Conservation (phyloP, 139 green algal genomes). For the Gonium pectorale region DNA sequence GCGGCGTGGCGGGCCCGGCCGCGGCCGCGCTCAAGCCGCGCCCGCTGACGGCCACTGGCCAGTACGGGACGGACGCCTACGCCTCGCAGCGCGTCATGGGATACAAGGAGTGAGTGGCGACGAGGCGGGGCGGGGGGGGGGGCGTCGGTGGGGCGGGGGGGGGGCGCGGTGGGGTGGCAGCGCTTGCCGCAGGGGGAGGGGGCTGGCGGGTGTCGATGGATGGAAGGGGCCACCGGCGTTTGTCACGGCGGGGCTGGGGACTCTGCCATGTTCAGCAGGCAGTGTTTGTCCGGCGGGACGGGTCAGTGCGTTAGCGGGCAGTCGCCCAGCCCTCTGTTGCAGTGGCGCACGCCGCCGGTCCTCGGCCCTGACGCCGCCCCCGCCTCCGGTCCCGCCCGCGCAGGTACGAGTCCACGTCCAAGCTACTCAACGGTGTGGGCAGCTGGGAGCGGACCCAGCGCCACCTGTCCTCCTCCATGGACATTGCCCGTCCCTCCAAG, state of each 20-base stretch:
- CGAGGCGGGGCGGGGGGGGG: not conserved
- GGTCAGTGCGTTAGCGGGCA: too few species aligned
- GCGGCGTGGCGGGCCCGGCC: constrained; percentile 1
- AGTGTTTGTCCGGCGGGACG: too few species aligned
- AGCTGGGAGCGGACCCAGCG: constrained; percentile 45
- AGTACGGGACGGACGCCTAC: constrained; percentile 24
- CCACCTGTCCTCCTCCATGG: constrained; percentile 33
- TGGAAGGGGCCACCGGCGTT: too few species aligned
- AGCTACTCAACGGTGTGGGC: constrained; percentile 37
- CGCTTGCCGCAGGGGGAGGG: too few species aligned
- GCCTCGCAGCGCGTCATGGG: constrained; percentile 27
- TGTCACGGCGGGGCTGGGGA: too few species aligned
- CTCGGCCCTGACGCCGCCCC: too few species aligned
- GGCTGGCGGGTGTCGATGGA: too few species aligned
- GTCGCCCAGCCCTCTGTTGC: too few species aligned
- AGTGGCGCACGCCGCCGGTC: too few species aligned
- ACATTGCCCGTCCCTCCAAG: constrained; percentile 19
- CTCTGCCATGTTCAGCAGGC: too few species aligned
- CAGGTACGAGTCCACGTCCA: constrained; percentile 20
- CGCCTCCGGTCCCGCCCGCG: not conserved
- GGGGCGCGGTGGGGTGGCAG: too few species aligned
- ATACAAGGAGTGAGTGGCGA: constrained; percentile 43
- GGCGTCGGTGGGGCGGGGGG: too few species aligned
- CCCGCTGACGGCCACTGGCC: not conserved
- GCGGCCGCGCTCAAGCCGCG: not conserved